Conservation (phyloP, 805 yeast species). For the Wickerhamiella kurtzmanii region DNA sequence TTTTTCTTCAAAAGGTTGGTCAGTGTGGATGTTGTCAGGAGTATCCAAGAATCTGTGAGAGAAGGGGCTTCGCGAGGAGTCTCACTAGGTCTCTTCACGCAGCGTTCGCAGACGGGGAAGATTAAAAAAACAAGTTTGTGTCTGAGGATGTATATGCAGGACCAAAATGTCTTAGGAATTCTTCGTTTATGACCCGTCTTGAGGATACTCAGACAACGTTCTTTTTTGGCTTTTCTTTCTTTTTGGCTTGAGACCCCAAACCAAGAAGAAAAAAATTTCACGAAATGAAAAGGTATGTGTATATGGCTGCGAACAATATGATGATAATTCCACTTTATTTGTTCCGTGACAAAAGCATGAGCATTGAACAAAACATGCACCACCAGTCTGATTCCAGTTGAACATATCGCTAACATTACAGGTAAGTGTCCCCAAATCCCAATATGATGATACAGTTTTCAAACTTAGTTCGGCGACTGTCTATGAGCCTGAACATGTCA, state of each 20-base stretch:
- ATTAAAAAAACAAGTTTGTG: slow-evolving; percentile 11
- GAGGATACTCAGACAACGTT: too few species aligned
- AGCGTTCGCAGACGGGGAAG: slow-evolving; percentile 10
- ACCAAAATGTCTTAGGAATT: slow-evolving; percentile 21
- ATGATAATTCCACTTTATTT: slow-evolving; percentile 4
- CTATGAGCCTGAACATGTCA: slow-evolving; percentile 3
- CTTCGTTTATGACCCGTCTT: slow-evolving; percentile 21
- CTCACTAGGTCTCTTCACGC: background rate
- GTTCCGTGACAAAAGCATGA: slow-evolving; percentile 15
- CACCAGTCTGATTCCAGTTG: slow-evolving; percentile 20
- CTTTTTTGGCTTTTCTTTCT: too few species aligned
- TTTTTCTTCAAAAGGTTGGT: too few species aligned
- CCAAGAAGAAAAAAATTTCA: too few species aligned
- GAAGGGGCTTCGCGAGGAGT: background rate
- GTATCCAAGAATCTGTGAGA: too few species aligned
- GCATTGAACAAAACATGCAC: slow-evolving; percentile 20
- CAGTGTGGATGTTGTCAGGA: too few species aligned
- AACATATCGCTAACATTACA: slow-evolving; percentile 1
- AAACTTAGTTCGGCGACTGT: slow-evolving; percentile 1
- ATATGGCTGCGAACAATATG: background rate
- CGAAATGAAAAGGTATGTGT: slow-evolving; percentile 3
- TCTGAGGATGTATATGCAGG: slow-evolving; percentile 24
- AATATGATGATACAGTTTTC: background rate
- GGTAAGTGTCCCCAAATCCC: slow-evolving; percentile 3
- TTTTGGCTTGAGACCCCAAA: too few species aligned